A percentile compares a stretch with the other conserved stretches of the same genome.
These are phyloP conservation scores for Verbena officinalis DNA, from an alignment of 257 asterid species.

Conservation along the genomic window DNA sequence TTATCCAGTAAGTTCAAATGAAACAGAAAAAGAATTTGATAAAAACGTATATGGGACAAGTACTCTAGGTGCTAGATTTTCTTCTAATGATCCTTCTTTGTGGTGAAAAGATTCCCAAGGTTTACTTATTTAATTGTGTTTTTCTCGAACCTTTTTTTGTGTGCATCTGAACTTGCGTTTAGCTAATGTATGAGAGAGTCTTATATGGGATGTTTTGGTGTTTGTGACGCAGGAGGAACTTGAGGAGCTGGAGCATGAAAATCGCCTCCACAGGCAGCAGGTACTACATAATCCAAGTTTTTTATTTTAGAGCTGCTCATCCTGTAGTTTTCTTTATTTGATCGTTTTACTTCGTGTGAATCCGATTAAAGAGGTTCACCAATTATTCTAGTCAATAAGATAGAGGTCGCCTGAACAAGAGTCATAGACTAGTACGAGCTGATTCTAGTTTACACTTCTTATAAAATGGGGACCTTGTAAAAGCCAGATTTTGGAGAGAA, in stretches of 20 bases:
- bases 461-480: background rate
- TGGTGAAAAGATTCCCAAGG: background rate
- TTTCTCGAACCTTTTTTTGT: constrained; percentile 16
- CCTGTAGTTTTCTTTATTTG: constrained; percentile 8
- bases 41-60: background rate
- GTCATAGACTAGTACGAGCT: background rate
- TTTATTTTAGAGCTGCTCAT: constrained; percentile 19
- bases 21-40: background rate
- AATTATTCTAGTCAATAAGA: background rate
- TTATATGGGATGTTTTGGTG: constrained; percentile 24
- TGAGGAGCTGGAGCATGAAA: constrained; percentile 98
- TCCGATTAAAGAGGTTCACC: background rate
- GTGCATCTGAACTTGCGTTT: constrained; percentile 16
- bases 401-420: background rate
- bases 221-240: constrained; percentile 77
- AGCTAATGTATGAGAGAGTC: constrained; percentile 17
- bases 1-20: constrained; percentile 7
- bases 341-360: background rate
- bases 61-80: constrained; percentile 13
- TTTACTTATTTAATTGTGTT: constrained; percentile 8
- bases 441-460: constrained; percentile 4
- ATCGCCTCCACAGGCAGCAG: constrained; percentile 97
- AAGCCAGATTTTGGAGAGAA: too few relatives aligned
- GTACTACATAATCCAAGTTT: constrained; percentile 40
- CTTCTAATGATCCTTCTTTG: constrained; percentile 7